Base-by-base conservation (phyloP, 352 stramenopile genomes). In the Globisporangium radiosum region DNA sequence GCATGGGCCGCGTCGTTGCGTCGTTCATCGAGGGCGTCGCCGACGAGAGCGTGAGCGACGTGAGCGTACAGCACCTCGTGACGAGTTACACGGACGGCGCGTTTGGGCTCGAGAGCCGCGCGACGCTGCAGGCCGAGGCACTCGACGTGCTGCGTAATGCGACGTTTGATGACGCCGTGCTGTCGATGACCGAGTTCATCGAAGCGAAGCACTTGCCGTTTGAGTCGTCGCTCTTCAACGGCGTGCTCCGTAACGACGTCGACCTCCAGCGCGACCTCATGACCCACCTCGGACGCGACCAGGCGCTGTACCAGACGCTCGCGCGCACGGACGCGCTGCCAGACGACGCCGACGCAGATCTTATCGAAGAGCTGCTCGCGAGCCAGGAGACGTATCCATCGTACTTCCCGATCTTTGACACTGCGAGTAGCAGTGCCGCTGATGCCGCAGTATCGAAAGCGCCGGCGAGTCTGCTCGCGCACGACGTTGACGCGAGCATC, bases 141-240 rank as follows among this genome's bases (percentile, higher is more conserved):
- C 44, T 81, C 25, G 49, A 60, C 4, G 62, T 74, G 44, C 59
- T 94, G 19, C 71, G 59, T 19, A 72, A 67, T 14, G 71, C 84
- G 5, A 56, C 63, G 17, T 80, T 80, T 3, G 79, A 92, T 40
- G 69, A 87, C 0, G 66, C 79, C 52, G 68, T 92, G 4, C 64
- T 92, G 47, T 69, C 62, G 3, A 94, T 94, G 82, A 94, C 81
- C 13, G 71, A 88, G 10, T 87, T 72, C 39, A 88, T 92, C 44
- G 70, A 78, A n/a, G 57, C 70, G 38, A 96, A 95, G 69, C 82
- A 94, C 53, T 40, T 97, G 38, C 81, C 78, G 25, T 61, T 94
- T 15, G 72, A 81, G 25, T 92, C 69, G 7, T 81, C 81, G 40
- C 64, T 92, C 7, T 90, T 97, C 44, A 97, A 97, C 61, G 90